These are phyloP conservation scores for Pseudomonodictys pantanalensis DNA, from an alignment of 495 filamentous ascomycete species.

Conservation along the genomic window DNA sequence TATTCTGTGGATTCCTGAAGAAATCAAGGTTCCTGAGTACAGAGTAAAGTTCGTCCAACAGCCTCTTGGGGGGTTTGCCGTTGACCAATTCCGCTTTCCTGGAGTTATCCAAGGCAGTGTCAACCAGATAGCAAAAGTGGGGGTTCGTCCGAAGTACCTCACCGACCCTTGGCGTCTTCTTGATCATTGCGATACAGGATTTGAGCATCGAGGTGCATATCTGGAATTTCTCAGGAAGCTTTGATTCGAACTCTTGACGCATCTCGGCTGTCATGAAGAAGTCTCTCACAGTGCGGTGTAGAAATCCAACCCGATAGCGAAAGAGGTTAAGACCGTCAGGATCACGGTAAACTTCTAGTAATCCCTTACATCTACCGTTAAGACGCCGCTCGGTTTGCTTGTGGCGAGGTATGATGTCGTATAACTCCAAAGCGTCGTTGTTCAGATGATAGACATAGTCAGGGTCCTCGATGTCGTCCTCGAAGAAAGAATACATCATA, in stretches of 20 bases:
- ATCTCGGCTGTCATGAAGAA: conserved; percentile 1
- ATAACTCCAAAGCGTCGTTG: not conserved
- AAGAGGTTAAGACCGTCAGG: not conserved
- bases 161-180: not conserved
- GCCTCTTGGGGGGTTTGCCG: not conserved
- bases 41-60: not conserved
- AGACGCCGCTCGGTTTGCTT: not conserved
- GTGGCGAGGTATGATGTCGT: not conserved
- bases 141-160: not conserved
- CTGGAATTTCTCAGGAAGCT: not conserved
- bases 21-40: too few species aligned
- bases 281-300: conserved; percentile 10
- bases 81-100: not conserved
- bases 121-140: not conserved
- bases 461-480: not conserved
- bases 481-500: not conserved
- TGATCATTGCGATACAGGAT: not conserved
- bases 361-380: not conserved
- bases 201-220: not conserved
- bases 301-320: not conserved
- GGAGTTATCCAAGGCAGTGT: not conserved
- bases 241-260: not conserved
- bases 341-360: not conserved
- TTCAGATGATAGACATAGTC: not conserved
- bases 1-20: too few species aligned